These are phyloP conservation scores for Stachybotrys echinatus DNA, from an alignment of 2,329 filamentous ascomycete genomes.

Conservation along the genomic window DNA sequence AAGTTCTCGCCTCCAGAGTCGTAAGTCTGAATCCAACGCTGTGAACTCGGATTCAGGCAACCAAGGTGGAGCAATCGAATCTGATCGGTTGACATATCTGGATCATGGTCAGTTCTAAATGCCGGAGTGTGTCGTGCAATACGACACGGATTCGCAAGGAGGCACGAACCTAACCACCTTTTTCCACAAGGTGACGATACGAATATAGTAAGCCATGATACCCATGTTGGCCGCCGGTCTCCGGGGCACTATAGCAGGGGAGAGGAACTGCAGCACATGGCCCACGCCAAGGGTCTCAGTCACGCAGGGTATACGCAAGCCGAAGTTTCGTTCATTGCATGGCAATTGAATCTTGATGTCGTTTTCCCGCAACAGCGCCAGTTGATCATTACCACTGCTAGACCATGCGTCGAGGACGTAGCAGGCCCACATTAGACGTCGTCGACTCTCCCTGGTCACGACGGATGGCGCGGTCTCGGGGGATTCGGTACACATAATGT, in stretches of 20 bases:
- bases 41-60: conserved; percentile 36
- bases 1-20: conserved; percentile 33
- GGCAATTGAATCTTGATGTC: conserved; percentile 37
- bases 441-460: conserved; percentile 30
- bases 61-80: conserved; percentile 34
- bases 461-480: conserved; percentile 24
- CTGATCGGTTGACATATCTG: conserved; percentile 36
- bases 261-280: conserved; percentile 32
- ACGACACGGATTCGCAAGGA: not conserved
- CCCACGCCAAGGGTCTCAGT: conserved; percentile 34
- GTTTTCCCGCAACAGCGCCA: conserved; percentile 31
- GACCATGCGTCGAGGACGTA: conserved; percentile 36
- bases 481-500: conserved; percentile 30
- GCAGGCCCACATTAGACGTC: conserved; percentile 36
- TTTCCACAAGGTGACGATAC: conserved; percentile 35
- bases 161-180: conserved; percentile 25
- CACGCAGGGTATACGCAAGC: conserved; percentile 32
- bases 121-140: no score
- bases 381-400: conserved; percentile 31
- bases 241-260: conserved; percentile 31
- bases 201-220: conserved; percentile 38
- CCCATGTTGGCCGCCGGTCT: conserved; percentile 36
- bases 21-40: conserved; percentile 32
- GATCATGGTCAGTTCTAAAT: conserved; percentile 6
- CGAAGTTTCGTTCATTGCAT: conserved; percentile 34